A percentile compares a stretch with the other conserved stretches of the same genome.
These are phyloP conservation scores for Silene conica DNA, from an alignment of 148 eudicot species.

Conservation along the genomic window DNA sequence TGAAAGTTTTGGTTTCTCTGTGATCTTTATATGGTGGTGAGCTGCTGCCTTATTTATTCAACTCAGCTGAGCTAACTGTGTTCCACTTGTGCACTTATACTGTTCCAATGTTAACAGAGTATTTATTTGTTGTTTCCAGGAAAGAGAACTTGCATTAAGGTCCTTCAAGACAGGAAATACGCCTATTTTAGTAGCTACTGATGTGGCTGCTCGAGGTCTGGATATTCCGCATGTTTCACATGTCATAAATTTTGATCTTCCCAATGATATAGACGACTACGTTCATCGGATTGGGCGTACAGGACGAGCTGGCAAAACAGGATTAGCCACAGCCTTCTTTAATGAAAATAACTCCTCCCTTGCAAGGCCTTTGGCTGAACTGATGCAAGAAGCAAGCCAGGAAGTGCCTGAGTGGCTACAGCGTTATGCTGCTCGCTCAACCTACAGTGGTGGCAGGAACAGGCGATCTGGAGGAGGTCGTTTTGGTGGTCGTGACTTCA, in stretches of 20 bases:
- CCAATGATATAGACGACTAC: conserved; percentile 81
- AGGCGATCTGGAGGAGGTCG: conserved; percentile 50
- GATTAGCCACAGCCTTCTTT: conserved; percentile 87
- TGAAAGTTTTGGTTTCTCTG: too few species aligned
- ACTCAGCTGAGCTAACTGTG: too few species aligned
- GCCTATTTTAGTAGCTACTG: conserved; percentile 84
- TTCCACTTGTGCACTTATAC: not conserved
- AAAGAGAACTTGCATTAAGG: conserved; percentile 74
- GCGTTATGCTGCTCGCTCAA: conserved; percentile 50
- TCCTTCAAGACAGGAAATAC: conserved; percentile 76
- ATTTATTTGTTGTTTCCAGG: conserved; percentile 37
- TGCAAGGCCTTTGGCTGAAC: conserved; percentile 58
- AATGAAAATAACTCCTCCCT: conserved; percentile 59
- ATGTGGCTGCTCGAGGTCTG: conserved; percentile 89
- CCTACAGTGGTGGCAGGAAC: conserved; percentile 52
- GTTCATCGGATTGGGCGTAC: conserved; percentile 91
- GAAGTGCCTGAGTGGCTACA: conserved; percentile 75
- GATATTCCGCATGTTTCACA: conserved; percentile 90
- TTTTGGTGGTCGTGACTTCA: conserved; percentile 66
- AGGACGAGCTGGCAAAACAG: conserved; percentile 87
- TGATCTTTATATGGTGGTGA: too few species aligned
- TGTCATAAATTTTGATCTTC: conserved; percentile 81
- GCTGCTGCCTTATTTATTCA: too few species aligned
- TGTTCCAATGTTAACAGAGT: not conserved
- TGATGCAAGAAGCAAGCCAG: conserved; percentile 84